Evolutionary conservation across 495 filamentous ascomycete species (phyloP), one percentile per base, ranked within the genome.

Genomic region (Darksidea phi): DNA sequence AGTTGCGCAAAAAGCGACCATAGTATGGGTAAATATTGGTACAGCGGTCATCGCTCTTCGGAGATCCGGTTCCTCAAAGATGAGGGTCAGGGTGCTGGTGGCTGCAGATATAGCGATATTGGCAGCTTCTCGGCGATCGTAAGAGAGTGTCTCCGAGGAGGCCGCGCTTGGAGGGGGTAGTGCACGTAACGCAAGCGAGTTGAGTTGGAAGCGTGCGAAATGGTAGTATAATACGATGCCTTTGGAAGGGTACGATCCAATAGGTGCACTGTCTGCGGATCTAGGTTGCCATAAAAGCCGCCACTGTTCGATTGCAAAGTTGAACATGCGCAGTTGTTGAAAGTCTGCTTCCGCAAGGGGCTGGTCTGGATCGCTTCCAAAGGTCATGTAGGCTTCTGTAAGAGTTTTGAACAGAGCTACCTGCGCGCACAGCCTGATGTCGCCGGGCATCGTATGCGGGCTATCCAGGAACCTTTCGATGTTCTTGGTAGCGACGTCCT

Each of bases 131-230:
- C 78, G 78, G 57, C 82, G 80, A 57, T 81, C 76, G 55, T 79
- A 72, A 7, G 80, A 80, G 49, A 84, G 77, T 13, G 51, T 38
- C 21, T 54, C 51, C n/a, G 77, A 71, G 1, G 78, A 77, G 0
- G 78, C 78, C 38, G 81, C 77, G 6, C 75, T 71, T 13, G 76
- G 77, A 21, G 78, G 75, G 4, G 51, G 51, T 6, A 83, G 67
- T 2, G 76, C 82, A 7, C 82, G 79, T 6, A 85, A 76, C 6
- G 81, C 78, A 10, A 84, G 73, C 6, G 82, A 84, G 59, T 84
- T 84, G 43, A 84, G 75, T 52, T 84, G 82, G 48, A 85, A 79
- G 66, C 80, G 83, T 13, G 79, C 82, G 63, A 84, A 85, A 63
- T 83, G 77, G 66, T 83, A 83, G 63, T 85, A 81, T n/a, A 85